Percentiles rank a stretch among this genome's conserved stretches.
Evolutionary conservation across 164 flowering plant genomes (phyloP).

Genomic region (Magnolia kwangsiensis): DNA sequence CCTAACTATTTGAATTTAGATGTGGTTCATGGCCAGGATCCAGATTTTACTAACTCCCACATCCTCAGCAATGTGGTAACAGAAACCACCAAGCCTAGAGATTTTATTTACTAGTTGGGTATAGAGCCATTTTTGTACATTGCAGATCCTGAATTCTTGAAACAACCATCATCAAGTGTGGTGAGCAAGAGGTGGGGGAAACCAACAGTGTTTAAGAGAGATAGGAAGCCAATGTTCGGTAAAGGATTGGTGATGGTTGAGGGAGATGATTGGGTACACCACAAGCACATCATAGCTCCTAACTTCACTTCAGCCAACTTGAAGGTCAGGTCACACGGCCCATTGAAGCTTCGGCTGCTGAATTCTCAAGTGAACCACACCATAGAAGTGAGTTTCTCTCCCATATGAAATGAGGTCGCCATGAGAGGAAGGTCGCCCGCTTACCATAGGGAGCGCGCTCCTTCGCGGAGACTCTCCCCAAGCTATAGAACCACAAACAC

Average conservation of each 20-base stretch:
- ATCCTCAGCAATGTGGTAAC: too few species aligned
- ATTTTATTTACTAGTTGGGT: constrained; percentile 83
- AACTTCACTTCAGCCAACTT: constrained; percentile 61
- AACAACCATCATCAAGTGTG: constrained; percentile 45
- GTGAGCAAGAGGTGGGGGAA: constrained; percentile 83
- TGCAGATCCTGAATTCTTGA: constrained; percentile 79
- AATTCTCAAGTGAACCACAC: too few species aligned
- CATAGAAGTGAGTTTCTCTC: neutral
- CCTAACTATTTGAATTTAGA: too few species aligned
- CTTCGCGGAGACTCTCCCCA: too few species aligned
- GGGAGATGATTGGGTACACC: constrained; percentile 74
- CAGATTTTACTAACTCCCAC: too few species aligned
- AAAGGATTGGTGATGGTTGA: constrained; percentile 78
- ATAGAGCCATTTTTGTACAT: constrained; percentile 79
- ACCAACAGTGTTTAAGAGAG: constrained; percentile 65
- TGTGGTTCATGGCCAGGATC: too few species aligned
- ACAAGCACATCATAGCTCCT: constrained; percentile 62
- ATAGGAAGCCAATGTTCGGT: constrained; percentile 87
- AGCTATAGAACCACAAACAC: too few species aligned
- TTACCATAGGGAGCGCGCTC: too few species aligned
- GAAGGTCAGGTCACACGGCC: too few species aligned
- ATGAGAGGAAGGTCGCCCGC: too few species aligned
- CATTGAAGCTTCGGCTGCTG: too few species aligned
- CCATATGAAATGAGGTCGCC: neutral
- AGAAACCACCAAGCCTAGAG: too few species aligned